Base-by-base conservation (phyloP, 2,329 filamentous ascomycete genomes). In the Cercospora sp. region DNA sequence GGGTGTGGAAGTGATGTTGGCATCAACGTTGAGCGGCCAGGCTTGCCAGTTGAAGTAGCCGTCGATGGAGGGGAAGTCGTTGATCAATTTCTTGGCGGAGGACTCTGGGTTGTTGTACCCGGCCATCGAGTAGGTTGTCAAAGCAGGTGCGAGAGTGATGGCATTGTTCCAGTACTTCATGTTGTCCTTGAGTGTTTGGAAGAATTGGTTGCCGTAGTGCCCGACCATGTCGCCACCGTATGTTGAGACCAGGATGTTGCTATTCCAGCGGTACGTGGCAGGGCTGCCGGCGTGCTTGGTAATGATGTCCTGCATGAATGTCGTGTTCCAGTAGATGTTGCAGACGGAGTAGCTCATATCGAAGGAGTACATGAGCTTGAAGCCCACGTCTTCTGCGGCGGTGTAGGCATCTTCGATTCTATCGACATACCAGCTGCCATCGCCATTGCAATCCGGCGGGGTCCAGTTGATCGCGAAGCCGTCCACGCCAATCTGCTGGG, bases 21-120 rank as follows among this genome's bases (percentile, higher is more conserved):
- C 42, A n/a, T 75, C 66, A 53, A 70, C 67, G 70, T 78, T 69
- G 51, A 78, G 74, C 20, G 78, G 78, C 78, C 78, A 80, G n/a
- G 78, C 77, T 73, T 80, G 78, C 78, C 78, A 79, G 73, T 80
- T 80, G 71, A 79, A 73, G 72, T 76, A 80, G 63, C 78, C 78
- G 59, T 80, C 78, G 60, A 78, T 76, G 23, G 77, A 75, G 33
- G 75, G 61, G 63, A 75, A 80, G 23, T 79, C 75, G 55, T 65
- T 72, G 51, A 79, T 70, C 60, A 78, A 70, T 18, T 73, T 67
- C 45, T 70, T 71, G 12, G 75, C 74, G 6, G 74, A 69, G 36
- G 69, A 60, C 1, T 70, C 36, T 3, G 76, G 59, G 57, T 74
- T 65, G 26, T 67, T 69, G 65, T 79, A 74, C 23, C 76, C 78